Conservation (phyloP, 768 basidiomycete species). For the Tricholoma hemisulphureum region DNA sequence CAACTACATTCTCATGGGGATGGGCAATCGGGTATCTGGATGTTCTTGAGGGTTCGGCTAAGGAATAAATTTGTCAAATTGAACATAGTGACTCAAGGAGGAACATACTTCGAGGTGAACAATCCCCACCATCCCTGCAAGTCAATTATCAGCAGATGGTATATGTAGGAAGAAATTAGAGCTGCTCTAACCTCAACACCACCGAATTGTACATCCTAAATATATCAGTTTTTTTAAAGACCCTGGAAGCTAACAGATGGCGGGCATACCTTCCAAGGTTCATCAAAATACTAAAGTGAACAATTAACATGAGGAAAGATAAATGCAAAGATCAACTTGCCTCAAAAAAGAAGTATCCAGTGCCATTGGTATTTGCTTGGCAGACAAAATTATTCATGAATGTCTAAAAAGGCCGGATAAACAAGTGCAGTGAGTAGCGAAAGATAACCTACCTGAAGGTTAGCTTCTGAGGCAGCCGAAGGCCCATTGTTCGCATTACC, state of each 20-base stretch:
- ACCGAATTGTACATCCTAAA: slow-evolving; percentile 60
- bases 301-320: background rate
- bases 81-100: background rate
- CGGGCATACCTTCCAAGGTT: slow-evolving; percentile 70
- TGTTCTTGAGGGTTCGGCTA: slow-evolving; percentile 69
- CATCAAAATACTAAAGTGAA: slow-evolving; percentile 63
- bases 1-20: slow-evolving; percentile 28
- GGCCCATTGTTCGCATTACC: slow-evolving; percentile 66
- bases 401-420: slow-evolving; percentile 37
- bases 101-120: slow-evolving; percentile 41
- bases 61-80: slow-evolving; percentile 1
- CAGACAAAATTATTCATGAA: slow-evolving; percentile 91
- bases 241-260: background rate
- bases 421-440: background rate
- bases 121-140: slow-evolving; percentile 48
- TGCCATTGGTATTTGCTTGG: slow-evolving; percentile 76
- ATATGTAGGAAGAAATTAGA: background rate
- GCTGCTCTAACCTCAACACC: slow-evolving; percentile 56
- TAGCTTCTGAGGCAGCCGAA: slow-evolving; percentile 55
- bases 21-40: slow-evolving; percentile 64
- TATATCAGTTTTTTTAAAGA: slow-evolving; percentile 5
- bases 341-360: slow-evolving; percentile 88
- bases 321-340: slow-evolving; percentile 30
- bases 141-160: slow-evolving; percentile 2
- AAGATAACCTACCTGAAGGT: slow-evolving; percentile 48